phyloP scores from a whole-genome alignment of 1,284 basidiomycete species.

The Earliella scabrosa region DNA sequence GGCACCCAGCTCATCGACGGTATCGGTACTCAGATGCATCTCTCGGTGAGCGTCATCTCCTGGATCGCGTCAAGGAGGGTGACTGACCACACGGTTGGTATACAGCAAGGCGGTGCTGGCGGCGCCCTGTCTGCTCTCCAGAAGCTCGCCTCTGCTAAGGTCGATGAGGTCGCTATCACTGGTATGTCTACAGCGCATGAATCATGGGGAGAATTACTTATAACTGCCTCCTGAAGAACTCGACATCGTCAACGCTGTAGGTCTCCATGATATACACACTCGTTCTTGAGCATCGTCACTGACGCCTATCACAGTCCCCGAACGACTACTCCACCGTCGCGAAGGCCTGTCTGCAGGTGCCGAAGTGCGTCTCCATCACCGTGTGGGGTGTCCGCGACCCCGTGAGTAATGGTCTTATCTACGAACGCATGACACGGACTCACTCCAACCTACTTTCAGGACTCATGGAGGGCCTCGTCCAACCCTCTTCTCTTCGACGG shows the following conservation, averaged over 20 bases:
- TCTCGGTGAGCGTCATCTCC: too few species aligned
- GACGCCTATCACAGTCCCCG: conserved; percentile 14
- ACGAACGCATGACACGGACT: too few species aligned
- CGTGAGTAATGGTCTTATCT: conserved; percentile 37
- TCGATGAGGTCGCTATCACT: conserved; percentile 51
- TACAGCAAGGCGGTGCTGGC: conserved; percentile 40
- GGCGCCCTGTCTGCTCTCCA: conserved; percentile 43
- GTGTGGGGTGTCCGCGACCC: conserved; percentile 52
- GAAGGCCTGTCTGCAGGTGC: conserved; percentile 48
- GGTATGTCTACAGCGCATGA: conserved; percentile 23
- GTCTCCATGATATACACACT: background rate
- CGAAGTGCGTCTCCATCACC: conserved; percentile 52
- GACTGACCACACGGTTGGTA: background rate
- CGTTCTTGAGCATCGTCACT: too few species aligned
- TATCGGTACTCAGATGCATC: conserved; percentile 33
- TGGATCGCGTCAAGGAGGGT: background rate
- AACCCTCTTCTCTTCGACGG: conserved; percentile 48
- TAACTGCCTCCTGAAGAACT: conserved; percentile 25
- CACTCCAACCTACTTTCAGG: too few species aligned
- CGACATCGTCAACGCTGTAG: conserved; percentile 32
- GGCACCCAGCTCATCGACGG: conserved; percentile 38
- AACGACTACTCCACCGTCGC: conserved; percentile 51
- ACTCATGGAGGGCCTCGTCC: conserved; percentile 48
- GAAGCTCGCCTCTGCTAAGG: conserved; percentile 41
- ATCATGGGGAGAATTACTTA: too few species aligned